Evolutionary conservation across 1,284 basidiomycete species (phyloP).

Genomic region (Trichosporon faecale): DNA sequence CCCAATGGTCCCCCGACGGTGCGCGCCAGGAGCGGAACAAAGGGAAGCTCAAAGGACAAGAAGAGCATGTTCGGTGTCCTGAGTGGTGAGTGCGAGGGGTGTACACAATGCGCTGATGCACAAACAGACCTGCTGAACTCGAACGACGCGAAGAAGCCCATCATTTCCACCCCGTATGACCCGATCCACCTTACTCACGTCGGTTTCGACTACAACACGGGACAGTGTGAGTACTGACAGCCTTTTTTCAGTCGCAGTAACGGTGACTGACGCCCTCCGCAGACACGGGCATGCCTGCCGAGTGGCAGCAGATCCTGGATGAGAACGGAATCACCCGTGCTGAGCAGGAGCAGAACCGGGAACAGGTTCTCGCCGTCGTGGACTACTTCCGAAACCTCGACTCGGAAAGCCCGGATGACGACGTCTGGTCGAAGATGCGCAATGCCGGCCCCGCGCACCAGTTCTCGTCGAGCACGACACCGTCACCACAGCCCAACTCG

Average conservation of each 20-base stretch:
- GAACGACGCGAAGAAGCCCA: conserved; percentile 57
- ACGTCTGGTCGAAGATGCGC: conserved; percentile 74
- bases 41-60: conserved; percentile 52
- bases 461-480: conserved; percentile 21
- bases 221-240: conserved; percentile 63
- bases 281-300: conserved; percentile 90
- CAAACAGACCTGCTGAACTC: conserved; percentile 66
- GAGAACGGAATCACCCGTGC: conserved; percentile 91
- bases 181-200: conserved; percentile 99
- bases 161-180: conserved; percentile 96
- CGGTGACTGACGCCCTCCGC: background rate
- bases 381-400: conserved; percentile 67
- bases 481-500: conserved; percentile 25
- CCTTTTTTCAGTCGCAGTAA: background rate
- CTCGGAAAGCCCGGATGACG: conserved; percentile 54
- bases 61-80: conserved; percentile 53
- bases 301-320: conserved; percentile 97
- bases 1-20: conserved; percentile 38
- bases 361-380: conserved; percentile 96
- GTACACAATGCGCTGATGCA: background rate
- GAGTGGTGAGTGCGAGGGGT: conserved; percentile 39
- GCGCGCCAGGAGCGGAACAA: conserved; percentile 50
- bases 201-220: conserved; percentile 97
- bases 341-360: conserved; percentile 97
- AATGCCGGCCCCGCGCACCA: conserved; percentile 40